These are phyloP conservation scores for Salvia miltiorrhiza DNA, from an alignment of 257 asterid species.

Conservation along the genomic window DNA sequence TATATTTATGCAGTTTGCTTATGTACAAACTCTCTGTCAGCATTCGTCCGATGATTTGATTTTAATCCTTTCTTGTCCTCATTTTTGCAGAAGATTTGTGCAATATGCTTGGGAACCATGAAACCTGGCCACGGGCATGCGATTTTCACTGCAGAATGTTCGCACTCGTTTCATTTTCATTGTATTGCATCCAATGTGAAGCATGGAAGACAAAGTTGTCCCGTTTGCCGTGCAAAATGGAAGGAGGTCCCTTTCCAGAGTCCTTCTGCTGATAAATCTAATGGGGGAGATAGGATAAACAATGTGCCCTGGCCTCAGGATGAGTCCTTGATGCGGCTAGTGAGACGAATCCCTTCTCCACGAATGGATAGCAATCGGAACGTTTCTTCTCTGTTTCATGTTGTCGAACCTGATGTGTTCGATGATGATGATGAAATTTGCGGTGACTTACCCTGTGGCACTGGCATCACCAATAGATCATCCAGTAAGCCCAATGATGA, in stretches of 20 bases:
- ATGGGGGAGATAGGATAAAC: conserved; percentile 34
- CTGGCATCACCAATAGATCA: conserved; percentile 10
- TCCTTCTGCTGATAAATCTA: conserved; percentile 34
- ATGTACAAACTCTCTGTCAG: not conserved
- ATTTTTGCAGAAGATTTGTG: conserved; percentile 59
- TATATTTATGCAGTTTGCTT: not conserved
- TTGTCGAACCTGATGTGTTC: conserved; percentile 56
- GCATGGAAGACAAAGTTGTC: conserved; percentile 81
- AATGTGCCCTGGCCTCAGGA: conserved; percentile 40
- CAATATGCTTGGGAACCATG: conserved; percentile 76
- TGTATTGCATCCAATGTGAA: conserved; percentile 81
- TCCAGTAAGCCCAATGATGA: conserved; percentile 17
- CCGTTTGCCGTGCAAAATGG: conserved; percentile 90
- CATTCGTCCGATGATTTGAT: not conserved
- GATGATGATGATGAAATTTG: conserved; percentile 72
- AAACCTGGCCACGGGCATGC: conserved; percentile 83
- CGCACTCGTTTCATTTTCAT: conserved; percentile 86
- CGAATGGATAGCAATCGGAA: conserved; percentile 27
- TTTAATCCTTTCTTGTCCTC: conserved; percentile 1
- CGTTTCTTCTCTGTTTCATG: conserved; percentile 22
- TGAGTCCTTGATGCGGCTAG: conserved; percentile 34
- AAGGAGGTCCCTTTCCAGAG: conserved; percentile 74
- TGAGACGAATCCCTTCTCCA: conserved; percentile 50
- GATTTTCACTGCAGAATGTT: conserved; percentile 94
- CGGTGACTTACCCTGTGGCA: conserved; percentile 19